Evolutionary conservation across 768 basidiomycete genomes (phyloP), one percentile per base, ranked within the genome.

Genomic region (Steccherinum ochraceum): DNA sequence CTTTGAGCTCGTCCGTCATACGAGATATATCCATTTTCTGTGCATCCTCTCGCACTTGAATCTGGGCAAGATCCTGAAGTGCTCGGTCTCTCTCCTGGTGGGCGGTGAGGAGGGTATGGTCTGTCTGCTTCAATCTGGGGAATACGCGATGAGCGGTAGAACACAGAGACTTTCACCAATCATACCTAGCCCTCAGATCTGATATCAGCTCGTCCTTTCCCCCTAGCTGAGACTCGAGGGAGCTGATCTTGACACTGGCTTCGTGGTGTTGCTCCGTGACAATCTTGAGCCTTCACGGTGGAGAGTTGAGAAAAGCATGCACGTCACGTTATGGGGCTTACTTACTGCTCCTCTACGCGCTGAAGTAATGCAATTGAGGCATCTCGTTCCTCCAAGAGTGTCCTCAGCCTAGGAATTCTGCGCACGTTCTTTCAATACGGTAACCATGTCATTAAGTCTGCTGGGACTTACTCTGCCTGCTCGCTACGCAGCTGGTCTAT

Each of bases 391-490:
- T 52, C 24, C 12, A 54, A 24, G 2, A 35, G 3, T 12, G 40
- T 19, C 23, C 23, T 13, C 4, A 56, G 45, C 45, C 23, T 43
- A 13, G 35, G 39, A 39, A 7, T 45, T 40, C 48, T 50, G 12
- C 13, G 12, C n/a, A n/a, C 48, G 25, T 27, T 50, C 45, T 42
- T 52, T 21, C 12, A 54, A 24, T 2, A 35, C 3, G 16, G 40
- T 19, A 30, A 20, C 12, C 4, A 56, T 40, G 30, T 30, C 35
- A 13, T 27, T 43, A 39, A 7, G 30, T 40, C 48, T 50, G 12
- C 13, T 3, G 47, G n/a, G 7, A 52, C 58, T 11, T 46, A 59
- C 60, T 60, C 51, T 7, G 40, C 1, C n/a, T 52, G 48, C 11
- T 56, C 50, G 5, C 3, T n/a, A 0, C 26, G 3, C 21, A 60